Conservation (phyloP, 2,329 filamentous ascomycete species). For the Pseudogymnoascus sp. region DNA sequence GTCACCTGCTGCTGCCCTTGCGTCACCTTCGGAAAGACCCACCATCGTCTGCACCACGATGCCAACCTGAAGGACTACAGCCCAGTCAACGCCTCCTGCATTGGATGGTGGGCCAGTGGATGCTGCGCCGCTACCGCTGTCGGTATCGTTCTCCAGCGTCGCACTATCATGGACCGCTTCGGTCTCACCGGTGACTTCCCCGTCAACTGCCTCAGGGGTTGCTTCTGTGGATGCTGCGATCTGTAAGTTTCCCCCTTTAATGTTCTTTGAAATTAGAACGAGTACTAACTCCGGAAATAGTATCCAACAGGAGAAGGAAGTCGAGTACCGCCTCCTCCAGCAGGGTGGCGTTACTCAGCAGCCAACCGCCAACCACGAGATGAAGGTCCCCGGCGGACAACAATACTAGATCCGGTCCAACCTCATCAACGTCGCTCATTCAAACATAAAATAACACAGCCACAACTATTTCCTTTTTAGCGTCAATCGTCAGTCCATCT, state of each 20-base stretch:
- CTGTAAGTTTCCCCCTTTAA: slow-evolving; percentile 12
- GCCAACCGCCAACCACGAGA: neutral
- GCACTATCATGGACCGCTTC: slow-evolving; percentile 22
- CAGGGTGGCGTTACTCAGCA: slow-evolving; percentile 4
- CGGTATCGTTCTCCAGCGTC: slow-evolving; percentile 19
- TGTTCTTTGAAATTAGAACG: neutral
- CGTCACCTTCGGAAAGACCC: slow-evolving; percentile 30
- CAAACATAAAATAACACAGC: neutral
- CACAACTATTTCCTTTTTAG: neutral
- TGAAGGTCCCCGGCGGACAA: neutral
- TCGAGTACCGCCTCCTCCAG: slow-evolving; percentile 13
- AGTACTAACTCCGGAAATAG: slow-evolving; percentile 1
- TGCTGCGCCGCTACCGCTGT: slow-evolving; percentile 19
- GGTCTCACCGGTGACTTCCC: slow-evolving; percentile 21
- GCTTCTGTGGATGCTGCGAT: slow-evolving; percentile 23
- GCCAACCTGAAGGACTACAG: slow-evolving; percentile 26
- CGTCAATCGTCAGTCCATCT: neutral
- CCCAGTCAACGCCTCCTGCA: slow-evolving; percentile 25
- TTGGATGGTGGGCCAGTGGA: slow-evolving; percentile 18
- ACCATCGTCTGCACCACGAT: slow-evolving; percentile 27
- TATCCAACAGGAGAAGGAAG: slow-evolving; percentile 18
- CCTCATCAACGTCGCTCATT: neutral
- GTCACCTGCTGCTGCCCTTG: slow-evolving; percentile 29
- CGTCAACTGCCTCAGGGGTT: slow-evolving; percentile 18
- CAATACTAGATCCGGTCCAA: neutral